These are phyloP conservation scores for Tuber indicum DNA, from an alignment of 495 filamentous ascomycete genomes.

Conservation along the genomic window DNA sequence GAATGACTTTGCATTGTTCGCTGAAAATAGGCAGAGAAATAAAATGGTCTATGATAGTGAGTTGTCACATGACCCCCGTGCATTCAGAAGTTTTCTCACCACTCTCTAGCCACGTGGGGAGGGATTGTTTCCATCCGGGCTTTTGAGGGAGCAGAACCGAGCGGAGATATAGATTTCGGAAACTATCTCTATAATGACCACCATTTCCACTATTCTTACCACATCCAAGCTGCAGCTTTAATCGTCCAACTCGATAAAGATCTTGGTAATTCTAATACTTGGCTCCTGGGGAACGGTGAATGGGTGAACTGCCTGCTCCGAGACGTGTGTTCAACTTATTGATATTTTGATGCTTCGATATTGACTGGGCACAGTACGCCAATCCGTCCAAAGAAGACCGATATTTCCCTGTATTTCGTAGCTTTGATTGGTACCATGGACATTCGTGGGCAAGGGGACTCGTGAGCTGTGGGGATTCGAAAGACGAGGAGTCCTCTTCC, in stretches of 20 bases:
- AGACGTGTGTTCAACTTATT: conserved; percentile 47
- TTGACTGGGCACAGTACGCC: conserved; percentile 41
- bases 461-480: conserved; percentile 77
- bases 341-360: neutral
- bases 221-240: conserved; percentile 77
- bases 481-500: conserved; percentile 81
- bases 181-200: conserved; percentile 75
- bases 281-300: conserved; percentile 48
- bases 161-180: conserved; percentile 33
- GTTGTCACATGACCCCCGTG: conserved; percentile 70
- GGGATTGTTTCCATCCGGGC: conserved; percentile 73
- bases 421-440: conserved; percentile 90
- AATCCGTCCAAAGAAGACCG: conserved; percentile 65
- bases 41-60: conserved; percentile 74
- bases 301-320: conserved; percentile 60
- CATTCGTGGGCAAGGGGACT: conserved; percentile 93
- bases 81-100: conserved; percentile 68
- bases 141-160: conserved; percentile 61
- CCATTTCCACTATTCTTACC: conserved; percentile 77
- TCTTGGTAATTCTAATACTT: conserved; percentile 48
- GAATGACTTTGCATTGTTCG: conserved; percentile 62
- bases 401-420: conserved; percentile 73
- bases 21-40: conserved; percentile 65
- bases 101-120: conserved; percentile 66
- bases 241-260: conserved; percentile 66